Percentiles rank a stretch among this genome's conserved stretches.
These are phyloP conservation scores for Suillus luteus DNA, from an alignment of 768 basidiomycete species.

Conservation along the genomic window DNA sequence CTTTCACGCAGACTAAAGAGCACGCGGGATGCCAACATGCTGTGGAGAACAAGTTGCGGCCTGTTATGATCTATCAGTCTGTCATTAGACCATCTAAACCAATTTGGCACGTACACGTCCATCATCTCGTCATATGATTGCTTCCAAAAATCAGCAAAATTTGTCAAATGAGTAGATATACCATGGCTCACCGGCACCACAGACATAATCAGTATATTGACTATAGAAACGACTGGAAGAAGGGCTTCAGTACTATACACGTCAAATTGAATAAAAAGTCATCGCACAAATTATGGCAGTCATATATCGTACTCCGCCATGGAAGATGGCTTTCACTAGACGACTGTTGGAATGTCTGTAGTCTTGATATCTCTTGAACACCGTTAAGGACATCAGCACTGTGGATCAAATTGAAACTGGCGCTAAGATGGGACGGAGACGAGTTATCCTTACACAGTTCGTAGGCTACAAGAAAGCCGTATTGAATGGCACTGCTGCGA, in stretches of 20 bases:
- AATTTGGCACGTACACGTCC: background rate
- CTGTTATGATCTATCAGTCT: background rate
- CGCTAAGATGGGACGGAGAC: background rate
- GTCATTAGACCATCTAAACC: too few species aligned
- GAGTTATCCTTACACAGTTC: background rate
- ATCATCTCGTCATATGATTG: background rate
- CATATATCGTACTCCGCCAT: conserved; percentile 1
- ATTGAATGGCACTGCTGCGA: background rate
- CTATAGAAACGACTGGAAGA: background rate
- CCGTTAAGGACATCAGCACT: conserved; percentile 1
- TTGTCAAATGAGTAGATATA: background rate
- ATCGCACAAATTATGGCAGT: conserved; percentile 1
- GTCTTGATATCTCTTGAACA: conserved; percentile 4
- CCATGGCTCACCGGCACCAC: background rate
- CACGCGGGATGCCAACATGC: conserved; percentile 2
- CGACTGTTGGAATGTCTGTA: background rate
- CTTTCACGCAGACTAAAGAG: background rate
- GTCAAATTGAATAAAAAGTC: background rate
- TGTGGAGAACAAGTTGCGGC: conserved; percentile 4
- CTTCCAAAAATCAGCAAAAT: background rate
- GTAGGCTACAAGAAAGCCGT: background rate
- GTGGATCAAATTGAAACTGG: too few species aligned
- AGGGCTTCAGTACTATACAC: background rate
- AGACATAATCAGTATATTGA: background rate
- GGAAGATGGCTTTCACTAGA: background rate